Conservation (phyloP, 2,329 filamentous ascomycete species). For the Diaporthe sp. region DNA sequence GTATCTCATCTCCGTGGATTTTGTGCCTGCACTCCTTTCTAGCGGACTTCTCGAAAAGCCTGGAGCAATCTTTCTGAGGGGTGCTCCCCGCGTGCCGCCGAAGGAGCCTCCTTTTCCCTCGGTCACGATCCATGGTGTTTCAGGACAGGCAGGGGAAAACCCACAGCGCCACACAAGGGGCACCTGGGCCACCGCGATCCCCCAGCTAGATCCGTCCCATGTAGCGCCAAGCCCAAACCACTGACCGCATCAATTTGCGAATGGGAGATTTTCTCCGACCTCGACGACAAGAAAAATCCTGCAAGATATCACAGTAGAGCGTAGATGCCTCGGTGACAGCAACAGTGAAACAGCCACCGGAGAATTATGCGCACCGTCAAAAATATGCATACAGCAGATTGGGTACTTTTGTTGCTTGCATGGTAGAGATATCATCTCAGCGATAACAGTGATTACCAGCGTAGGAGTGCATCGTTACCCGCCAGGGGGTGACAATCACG, state of each 20-base stretch:
- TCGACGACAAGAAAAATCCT: not conserved
- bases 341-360: not conserved
- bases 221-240: constrained; percentile 20
- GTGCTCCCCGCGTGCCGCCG: constrained; percentile 16
- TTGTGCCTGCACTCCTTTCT: not conserved
- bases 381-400: not conserved
- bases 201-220: constrained; percentile 8
- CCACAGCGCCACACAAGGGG: constrained; percentile 6
- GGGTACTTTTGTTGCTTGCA: too few species aligned
- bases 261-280: constrained; percentile 21
- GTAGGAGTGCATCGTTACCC: not conserved
- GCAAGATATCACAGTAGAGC: not conserved
- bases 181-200: not conserved
- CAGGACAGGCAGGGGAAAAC: constrained; percentile 28
- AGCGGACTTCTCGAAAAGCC: not conserved
- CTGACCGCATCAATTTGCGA: constrained; percentile 2
- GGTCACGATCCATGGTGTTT: constrained; percentile 32
- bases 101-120: constrained; percentile 32
- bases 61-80: constrained; percentile 1
- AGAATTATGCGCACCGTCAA: not conserved
- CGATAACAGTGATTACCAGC: not conserved
- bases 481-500: not conserved
- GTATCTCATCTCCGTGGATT: not conserved
- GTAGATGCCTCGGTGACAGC: not conserved
- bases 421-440: not conserved